Evolutionary conservation across 2,329 filamentous ascomycete species (phyloP).

Genomic region (Claviceps africana): DNA sequence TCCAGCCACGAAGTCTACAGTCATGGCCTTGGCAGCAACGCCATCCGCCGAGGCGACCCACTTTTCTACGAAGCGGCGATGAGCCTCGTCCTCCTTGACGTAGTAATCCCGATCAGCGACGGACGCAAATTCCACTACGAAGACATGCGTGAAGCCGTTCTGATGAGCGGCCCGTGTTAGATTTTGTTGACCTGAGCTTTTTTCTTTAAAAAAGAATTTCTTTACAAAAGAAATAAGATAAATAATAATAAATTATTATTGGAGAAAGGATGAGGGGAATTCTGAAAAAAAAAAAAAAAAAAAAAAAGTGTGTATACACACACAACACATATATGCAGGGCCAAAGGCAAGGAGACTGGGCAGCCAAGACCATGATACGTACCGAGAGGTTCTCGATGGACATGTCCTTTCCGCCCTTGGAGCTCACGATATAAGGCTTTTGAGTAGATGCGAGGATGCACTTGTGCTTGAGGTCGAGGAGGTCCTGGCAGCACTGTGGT

Average conservation of each 20-base stretch:
- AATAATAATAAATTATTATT: too few relatives aligned
- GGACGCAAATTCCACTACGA: conserved; percentile 52
- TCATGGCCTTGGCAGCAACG: conserved; percentile 28
- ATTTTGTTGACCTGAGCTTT: neutral
- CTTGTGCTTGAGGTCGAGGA: conserved; percentile 37
- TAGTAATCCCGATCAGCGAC: conserved; percentile 56
- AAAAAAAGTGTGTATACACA: too few relatives aligned
- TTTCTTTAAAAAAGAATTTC: too few relatives aligned
- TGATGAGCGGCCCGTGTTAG: conserved; percentile 15
- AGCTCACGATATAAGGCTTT: conserved; percentile 44
- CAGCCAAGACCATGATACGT: conserved; percentile 6
- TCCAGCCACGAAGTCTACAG: conserved; percentile 46
- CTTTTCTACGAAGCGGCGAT: conserved; percentile 43
- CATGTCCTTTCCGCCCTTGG: conserved; percentile 46
- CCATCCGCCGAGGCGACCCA: conserved; percentile 19
- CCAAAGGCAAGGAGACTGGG: too few relatives aligned
- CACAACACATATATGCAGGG: neutral
- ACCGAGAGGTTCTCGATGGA: conserved; percentile 48
- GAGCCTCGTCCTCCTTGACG: conserved; percentile 47
- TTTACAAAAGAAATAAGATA: too few relatives aligned
- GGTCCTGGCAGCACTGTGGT: conserved; percentile 16
- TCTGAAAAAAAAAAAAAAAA: too few relatives aligned
- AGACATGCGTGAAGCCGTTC: conserved; percentile 54
- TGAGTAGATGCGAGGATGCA: conserved; percentile 48
- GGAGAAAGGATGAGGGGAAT: neutral